Evolutionary conservation across 108 stramenopile species (phyloP), one percentile per base, ranked within the genome.

Genomic region (Skeletonema grethae): DNA sequence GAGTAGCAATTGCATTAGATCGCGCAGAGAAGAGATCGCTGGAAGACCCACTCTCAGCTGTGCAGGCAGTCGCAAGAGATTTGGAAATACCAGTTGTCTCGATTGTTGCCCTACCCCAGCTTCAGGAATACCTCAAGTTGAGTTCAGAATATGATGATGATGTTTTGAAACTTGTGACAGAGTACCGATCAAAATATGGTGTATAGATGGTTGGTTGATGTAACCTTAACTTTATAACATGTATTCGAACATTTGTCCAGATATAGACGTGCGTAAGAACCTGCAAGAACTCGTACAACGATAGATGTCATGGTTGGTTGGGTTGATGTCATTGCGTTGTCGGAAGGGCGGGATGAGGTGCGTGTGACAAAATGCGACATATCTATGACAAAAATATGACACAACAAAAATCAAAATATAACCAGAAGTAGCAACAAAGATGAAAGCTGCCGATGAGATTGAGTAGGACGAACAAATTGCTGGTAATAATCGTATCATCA

Each of bases 1-100:
- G 97, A 30, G 96, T 98, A 9, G 84, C 86, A 24, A 96, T 99
- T 61, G 97, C 97, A 30, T 77, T 99, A 35, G 99, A 99, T 80
- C 82, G 99, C 64, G 96, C 97, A 29, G 99, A 98, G 78, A 86
- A 86, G 67, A 78, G 88, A 59, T 91, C 93, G 12, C 69, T 90
- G 70, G 90, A 91, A 10, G 90, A 93, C 77, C 84, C 85, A 4
- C 69, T 94, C 12, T 93, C 92, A 39, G 96, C 97, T 6, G 90
- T 96, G 8, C 94, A 95, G 78, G 94, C 94, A n/a, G 95, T 98
- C 11, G 83, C 74, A 43, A 60, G 93, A 72, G 94, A 96, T 71
- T 75, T 96, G 69, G 73, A 60, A n/a, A 85, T 98, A 32, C 89
- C 91, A 16, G 96, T 97, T 0, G 84, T 95, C 4, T 92, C 96